Percentiles rank a stretch among this genome's conserved stretches.
These are phyloP conservation scores for Fusarium piperis DNA, from an alignment of 2,329 filamentous ascomycete species.

Conservation along the genomic window DNA sequence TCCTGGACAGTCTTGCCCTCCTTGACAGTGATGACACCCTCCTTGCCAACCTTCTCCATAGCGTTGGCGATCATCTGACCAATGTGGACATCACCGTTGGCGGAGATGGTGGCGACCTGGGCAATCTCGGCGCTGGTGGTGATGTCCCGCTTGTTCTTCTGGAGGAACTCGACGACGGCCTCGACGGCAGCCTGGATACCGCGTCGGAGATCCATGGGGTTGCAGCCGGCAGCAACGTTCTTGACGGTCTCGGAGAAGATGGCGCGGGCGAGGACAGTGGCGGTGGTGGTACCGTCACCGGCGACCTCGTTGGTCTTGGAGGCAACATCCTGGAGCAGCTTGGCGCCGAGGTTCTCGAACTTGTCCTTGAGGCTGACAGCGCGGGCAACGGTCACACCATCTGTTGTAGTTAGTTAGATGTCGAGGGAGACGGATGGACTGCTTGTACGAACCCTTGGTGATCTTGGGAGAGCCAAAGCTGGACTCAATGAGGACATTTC, in stretches of 20 bases:
- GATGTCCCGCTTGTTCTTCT: slow-evolving; percentile 97
- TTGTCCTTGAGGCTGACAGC: slow-evolving; percentile 96
- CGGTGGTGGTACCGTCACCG: slow-evolving; percentile 98
- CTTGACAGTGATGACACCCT: slow-evolving; percentile 99
- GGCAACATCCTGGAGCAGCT: slow-evolving; percentile 95
- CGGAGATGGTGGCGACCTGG: slow-evolving; percentile 97
- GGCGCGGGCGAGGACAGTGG: slow-evolving; percentile 93
- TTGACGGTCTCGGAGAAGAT: slow-evolving; percentile 99
- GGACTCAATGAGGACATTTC: slow-evolving; percentile 98
- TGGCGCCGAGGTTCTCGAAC: slow-evolving; percentile 98
- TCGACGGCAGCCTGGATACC: slow-evolving; percentile 98
- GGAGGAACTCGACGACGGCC: slow-evolving; percentile 91
- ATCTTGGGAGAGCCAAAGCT: slow-evolving; percentile 99
- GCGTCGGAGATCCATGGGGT: slow-evolving; percentile 98
- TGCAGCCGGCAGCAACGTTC: slow-evolving; percentile 99
- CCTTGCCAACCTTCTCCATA: slow-evolving; percentile 99
- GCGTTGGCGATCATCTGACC: slow-evolving; percentile 95
- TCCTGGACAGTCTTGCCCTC: slow-evolving; percentile 99
- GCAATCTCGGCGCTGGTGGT: slow-evolving; percentile 97
- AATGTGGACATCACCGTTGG: slow-evolving; percentile 96
- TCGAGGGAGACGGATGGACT: neutral
- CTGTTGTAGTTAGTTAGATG: slow-evolving; percentile 53
- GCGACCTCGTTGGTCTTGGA: slow-evolving; percentile 99
- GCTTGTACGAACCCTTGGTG: slow-evolving; percentile 81
- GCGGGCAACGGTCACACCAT: slow-evolving; percentile 89